These are phyloP conservation scores for Pichia terricola DNA, from an alignment of 1,139 yeast species.

Conservation along the genomic window DNA sequence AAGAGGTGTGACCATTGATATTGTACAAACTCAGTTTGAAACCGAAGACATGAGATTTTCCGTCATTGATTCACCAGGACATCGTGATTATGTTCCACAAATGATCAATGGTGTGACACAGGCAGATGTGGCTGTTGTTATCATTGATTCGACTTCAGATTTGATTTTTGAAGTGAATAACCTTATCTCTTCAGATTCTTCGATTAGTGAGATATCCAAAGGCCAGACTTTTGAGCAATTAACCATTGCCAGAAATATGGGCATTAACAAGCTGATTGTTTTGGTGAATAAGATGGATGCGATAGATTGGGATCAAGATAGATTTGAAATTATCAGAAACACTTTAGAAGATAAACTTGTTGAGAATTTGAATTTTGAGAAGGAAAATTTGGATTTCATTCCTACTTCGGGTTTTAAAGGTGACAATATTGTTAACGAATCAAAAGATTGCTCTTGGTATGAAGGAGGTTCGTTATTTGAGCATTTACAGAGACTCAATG, in stretches of 20 bases:
- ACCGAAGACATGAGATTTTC: slow-evolving; percentile 60
- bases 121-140: slow-evolving; percentile 66
- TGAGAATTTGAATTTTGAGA: slow-evolving; percentile 42
- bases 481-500: slow-evolving; percentile 34
- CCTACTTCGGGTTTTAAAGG: slow-evolving; percentile 89
- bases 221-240: slow-evolving; percentile 97
- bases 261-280: slow-evolving; percentile 65
- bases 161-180: slow-evolving; percentile 48
- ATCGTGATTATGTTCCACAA: slow-evolving; percentile 94
- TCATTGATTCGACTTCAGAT: slow-evolving; percentile 76
- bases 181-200: slow-evolving; percentile 39
- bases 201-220: slow-evolving; percentile 27
- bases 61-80: slow-evolving; percentile 97
- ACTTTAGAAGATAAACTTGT: slow-evolving; percentile 41
- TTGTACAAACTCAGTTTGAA: slow-evolving; percentile 72
- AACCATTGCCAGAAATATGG: slow-evolving; percentile 70
- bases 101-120: slow-evolving; percentile 97
- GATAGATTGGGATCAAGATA: slow-evolving; percentile 33
- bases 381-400: slow-evolving; percentile 47
- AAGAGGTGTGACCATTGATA: slow-evolving; percentile 90
- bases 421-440: slow-evolving; percentile 55
- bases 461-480: slow-evolving; percentile 50
- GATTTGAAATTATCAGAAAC: slow-evolving; percentile 53
- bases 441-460: slow-evolving; percentile 25
- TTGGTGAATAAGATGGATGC: slow-evolving; percentile 87